Percentiles rank a stretch among this genome's conserved stretches.
These are phyloP conservation scores for Rhododendron kiyosumense DNA, from an alignment of 148 eudicot species.

Conservation along the genomic window DNA sequence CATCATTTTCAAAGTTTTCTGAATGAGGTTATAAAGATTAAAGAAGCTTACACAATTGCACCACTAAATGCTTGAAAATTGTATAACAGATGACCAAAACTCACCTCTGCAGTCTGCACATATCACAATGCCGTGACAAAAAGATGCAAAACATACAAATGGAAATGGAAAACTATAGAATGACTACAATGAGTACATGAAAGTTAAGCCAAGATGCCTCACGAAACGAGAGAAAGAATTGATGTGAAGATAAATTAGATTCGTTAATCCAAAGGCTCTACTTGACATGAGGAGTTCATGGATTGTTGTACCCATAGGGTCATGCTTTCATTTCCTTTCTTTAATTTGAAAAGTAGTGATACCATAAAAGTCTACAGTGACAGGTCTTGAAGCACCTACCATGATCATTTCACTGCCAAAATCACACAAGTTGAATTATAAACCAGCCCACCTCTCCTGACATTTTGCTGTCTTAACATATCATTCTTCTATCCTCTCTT, in stretches of 20 bases:
- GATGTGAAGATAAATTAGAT: background rate
- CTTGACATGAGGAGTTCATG: background rate
- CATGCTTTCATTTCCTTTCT: background rate
- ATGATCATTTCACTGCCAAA: background rate
- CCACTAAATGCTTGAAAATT: background rate
- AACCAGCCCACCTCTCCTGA: background rate
- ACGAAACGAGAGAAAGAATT: background rate
- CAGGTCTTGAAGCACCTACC: background rate
- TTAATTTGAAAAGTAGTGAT: too few relatives aligned
- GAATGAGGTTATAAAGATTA: background rate
- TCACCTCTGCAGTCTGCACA: background rate
- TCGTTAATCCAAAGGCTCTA: background rate
- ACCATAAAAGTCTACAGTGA: background rate
- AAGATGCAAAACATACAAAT: background rate
- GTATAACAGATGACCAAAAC: background rate
- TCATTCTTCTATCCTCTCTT: background rate
- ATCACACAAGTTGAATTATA: background rate
- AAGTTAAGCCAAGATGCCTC: background rate
- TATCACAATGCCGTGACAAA: background rate
- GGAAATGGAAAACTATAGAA: background rate
- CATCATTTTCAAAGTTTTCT: background rate
- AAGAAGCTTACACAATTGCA: background rate
- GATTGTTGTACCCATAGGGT: background rate
- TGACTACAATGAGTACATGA: background rate
- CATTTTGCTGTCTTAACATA: background rate